These are phyloP conservation scores for Diplodia seriata DNA, from an alignment of 2,329 filamentous ascomycete genomes.

Conservation along the genomic window DNA sequence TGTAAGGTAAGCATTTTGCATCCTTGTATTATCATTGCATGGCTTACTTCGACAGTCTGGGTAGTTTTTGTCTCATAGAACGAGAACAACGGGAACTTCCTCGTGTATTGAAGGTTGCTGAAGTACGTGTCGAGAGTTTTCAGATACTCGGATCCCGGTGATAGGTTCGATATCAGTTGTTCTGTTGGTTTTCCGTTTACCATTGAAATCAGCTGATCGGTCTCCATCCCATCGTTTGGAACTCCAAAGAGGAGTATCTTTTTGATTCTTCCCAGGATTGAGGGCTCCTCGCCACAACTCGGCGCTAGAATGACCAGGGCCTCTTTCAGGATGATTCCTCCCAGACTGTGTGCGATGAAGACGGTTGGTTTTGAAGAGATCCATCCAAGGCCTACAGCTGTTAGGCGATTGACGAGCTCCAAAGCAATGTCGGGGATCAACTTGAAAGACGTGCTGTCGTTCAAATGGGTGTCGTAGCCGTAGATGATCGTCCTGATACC, in stretches of 20 bases:
- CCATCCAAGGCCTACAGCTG: not conserved
- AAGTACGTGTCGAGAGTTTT: not conserved
- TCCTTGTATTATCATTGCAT: too few species aligned
- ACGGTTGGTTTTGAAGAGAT: not conserved
- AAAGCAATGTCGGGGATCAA: not conserved
- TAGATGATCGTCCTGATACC: slow-evolving; percentile 10
- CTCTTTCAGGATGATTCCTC: slow-evolving; percentile 8
- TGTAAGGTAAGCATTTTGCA: too few species aligned
- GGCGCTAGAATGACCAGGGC: not conserved
- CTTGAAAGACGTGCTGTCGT: not conserved
- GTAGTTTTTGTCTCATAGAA: slow-evolving; percentile 7
- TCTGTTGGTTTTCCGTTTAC: not conserved
- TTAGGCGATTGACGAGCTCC: not conserved
- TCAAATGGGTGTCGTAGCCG: slow-evolving; percentile 6
- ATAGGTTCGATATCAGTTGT: not conserved
- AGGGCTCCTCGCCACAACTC: not conserved
- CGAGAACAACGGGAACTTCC: not conserved
- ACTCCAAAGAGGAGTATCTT: not conserved
- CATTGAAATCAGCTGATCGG: not conserved
- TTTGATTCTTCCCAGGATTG: not conserved
- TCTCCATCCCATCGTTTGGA: not conserved
- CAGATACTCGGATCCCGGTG: not conserved
- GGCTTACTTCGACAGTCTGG: not conserved
- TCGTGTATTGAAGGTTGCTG: not conserved
- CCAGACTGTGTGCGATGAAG: not conserved